These are phyloP conservation scores for Salix arbutifolia DNA, from an alignment of 345 rosid species.

Conservation along the genomic window DNA sequence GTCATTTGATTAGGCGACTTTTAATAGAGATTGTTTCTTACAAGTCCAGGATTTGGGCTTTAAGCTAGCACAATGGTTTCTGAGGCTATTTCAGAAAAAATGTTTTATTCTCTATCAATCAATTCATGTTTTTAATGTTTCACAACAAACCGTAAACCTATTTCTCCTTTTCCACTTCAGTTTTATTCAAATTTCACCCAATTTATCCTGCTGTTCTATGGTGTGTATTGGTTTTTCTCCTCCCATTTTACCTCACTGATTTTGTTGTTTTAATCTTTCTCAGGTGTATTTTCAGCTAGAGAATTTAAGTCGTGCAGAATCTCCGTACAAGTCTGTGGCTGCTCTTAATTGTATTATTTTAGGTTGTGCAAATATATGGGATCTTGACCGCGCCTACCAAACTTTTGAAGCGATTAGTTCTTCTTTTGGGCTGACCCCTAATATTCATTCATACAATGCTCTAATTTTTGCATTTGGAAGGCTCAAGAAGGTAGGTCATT, in stretches of 20 bases:
- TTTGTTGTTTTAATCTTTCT: neutral
- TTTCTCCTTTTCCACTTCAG: too few species aligned
- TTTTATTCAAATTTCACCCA: neutral
- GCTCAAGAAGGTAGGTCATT: conserved; percentile 63
- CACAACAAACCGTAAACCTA: too few species aligned
- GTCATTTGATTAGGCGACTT: too few species aligned
- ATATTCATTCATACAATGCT: conserved; percentile 83
- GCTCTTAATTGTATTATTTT: conserved; percentile 85
- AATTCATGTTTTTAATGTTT: too few species aligned
- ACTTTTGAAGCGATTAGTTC: conserved; percentile 84
- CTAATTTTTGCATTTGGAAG: conserved; percentile 81
- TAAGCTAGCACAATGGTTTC: too few species aligned
- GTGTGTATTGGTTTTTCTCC: neutral
- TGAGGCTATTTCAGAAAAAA: too few species aligned
- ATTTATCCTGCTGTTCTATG: neutral
- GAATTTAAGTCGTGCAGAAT: conserved; percentile 60
- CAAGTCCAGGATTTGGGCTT: too few species aligned
- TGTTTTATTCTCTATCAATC: too few species aligned
- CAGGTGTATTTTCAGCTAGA: conserved; percentile 93
- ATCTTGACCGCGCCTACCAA: conserved; percentile 88
- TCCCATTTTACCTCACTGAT: neutral
- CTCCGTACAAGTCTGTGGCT: conserved; percentile 87
- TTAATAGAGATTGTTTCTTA: too few species aligned
- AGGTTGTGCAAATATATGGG: conserved; percentile 96
- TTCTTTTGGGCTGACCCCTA: conserved; percentile 70